Base-by-base conservation (phyloP, 1,284 basidiomycete genomes). In the Meira miltonrushii region DNA sequence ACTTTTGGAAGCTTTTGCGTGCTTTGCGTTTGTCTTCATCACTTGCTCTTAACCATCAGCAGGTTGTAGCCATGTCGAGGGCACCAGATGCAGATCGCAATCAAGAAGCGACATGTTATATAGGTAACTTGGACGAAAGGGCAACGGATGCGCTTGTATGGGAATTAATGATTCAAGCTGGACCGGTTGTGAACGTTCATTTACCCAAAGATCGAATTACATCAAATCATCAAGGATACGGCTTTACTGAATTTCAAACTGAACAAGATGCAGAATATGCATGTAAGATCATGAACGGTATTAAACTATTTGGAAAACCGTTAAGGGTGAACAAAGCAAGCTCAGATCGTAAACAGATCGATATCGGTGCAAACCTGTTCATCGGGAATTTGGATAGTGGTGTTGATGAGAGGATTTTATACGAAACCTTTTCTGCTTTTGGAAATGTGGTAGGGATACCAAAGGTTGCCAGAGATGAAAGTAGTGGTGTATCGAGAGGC, bases 221-320 rank as follows among this genome's bases (percentile, higher is more conserved):
- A 11, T 93, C 93, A 88, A 84, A 89, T 2, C 94, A 98, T 79
- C 95, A 98, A 81, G 93, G 94, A 54, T 98, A 96, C 80, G 94
- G 93, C 51, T 98, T 98, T 81, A 96, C 94, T 83, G 94, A 98
- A 82, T 97, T 97, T 80, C 82, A 93, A 79, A 92, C 92, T 41
- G 93, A 97, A 81, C 90, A 92, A 78, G 95, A 97, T 81, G 92
- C 94, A 68, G 93, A 98, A 81, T 98, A 98, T 79, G 94, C 92
- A 62, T 95, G 92, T 84, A 95, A 95, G 83, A 96, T 97, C 74
- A 94, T 98, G 92, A 97, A 98, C 79, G 94, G 97, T 82, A 96
- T 98, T 79, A 98, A 98, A 81, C 82, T 98, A 54, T 98, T 90
- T 84, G 94, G 95, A 44, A 97, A 97, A 78, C 94, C 94, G 38